Base-by-base conservation (phyloP, 306 rosid species). In the Phaseolus lunatus region DNA sequence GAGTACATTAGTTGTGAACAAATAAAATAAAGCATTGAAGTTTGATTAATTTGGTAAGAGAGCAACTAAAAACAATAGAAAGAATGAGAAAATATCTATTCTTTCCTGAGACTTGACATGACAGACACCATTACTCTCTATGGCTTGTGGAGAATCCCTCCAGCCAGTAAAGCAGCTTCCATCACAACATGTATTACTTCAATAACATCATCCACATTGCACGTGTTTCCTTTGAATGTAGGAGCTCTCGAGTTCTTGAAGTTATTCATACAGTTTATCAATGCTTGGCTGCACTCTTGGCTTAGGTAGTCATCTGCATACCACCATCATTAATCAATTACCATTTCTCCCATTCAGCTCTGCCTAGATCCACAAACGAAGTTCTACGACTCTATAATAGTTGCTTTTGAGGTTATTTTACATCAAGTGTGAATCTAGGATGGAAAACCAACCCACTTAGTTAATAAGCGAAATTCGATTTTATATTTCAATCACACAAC, bases 101-200 rank as follows among this genome's bases (percentile, higher is more conserved):
- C 3, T 62, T 67, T 33, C 18, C 29, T 35, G 58, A 43, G 70
- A 74, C 26, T 64, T 57, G 70, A 74, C 22, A 57, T 43, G 54
- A 31, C 47, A 80, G 24, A 14, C 19, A 57, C 10, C 78, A 29
- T n/a, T 29, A 19, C 23, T 58, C 19, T 69, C 63, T 77, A 95
- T 19, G 99, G 98, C 79, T 89, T 91, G 68, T 92, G 99, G 61
- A 92, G 69, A 88, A 82, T 78, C 78, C 89, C 85, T 84, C 99
- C 97, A 18, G 99, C 99, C 13, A 92, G 79, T 41, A 95, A 82
- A 76, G 99, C 99, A 2, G 96, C 99, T 75, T 92, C 90, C 99
- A 95, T 95, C 16, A 89, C 97, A 15, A 80, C 56, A 23, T 91
- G 68, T 53, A 95, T 81, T 11, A 92, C 97, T 35, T 84, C 86